Evolutionary conservation across 495 filamentous ascomycete genomes (phyloP), one percentile per base, ranked within the genome.

Genomic region (Aspergillus steynii): DNA sequence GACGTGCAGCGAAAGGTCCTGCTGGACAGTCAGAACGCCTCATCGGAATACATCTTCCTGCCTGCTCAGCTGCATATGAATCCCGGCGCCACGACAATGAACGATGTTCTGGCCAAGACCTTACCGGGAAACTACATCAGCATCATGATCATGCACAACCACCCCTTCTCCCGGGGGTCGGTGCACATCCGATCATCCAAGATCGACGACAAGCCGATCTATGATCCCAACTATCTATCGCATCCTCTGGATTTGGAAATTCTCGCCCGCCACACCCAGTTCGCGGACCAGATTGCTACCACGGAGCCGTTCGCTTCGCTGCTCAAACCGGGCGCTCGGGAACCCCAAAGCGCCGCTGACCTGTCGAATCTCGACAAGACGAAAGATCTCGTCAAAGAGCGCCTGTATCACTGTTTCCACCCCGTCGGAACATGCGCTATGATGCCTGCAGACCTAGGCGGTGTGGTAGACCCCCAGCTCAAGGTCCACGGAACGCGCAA

Each of bases 401-500:
- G 61, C 5, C n/a, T 65, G 3, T 67, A 32, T 5, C 65, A 55
- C 3, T 63, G 60, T 49, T 70, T 70, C 59, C 65, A 72, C 8
- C 70, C 68, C 0, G 34, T 61, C 0, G 65, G 69, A 15, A 56
- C 61, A 1, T 74, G 65, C 46, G 37, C 56, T 6, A 83, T 85
- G 83, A 63, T 86, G 69, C 82, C 82, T 10, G 61, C 64, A 29
- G 78, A 81, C 61, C 60, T 74, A 2, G 80, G 82, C 0, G 82
- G 83, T 5, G 79, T 80, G 26, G 68, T 74, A 1, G 65, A 70
- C 42, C 48, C 48, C 4, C 12, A 61, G 12, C 48, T 84, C 28
- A 71, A 66, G 55, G 83, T 88, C 0, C 78, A 86, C 54, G 85
- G 82, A 1, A 77, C 80, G 0, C 65, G 54, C 25, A 70, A 74